phyloP scores from a whole-genome alignment of 768 basidiomycete species.

The Mycena floridula region DNA sequence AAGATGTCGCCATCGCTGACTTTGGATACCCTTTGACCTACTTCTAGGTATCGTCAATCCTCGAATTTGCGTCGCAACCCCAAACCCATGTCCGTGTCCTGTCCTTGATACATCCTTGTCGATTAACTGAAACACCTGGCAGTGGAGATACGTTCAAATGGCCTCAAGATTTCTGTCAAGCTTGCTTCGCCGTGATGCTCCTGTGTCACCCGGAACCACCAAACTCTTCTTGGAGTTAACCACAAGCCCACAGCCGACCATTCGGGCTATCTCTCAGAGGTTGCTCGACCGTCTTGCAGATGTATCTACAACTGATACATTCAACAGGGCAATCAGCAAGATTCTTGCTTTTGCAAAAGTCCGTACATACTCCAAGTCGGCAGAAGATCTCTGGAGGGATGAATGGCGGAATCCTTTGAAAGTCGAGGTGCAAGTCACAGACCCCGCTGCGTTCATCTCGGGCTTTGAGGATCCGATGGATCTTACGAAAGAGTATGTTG shows the following conservation, averaged over 20 bases:
- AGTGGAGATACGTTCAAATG: slow-evolving; percentile 84
- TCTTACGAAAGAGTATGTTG: slow-evolving; percentile 26
- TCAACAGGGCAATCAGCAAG: slow-evolving; percentile 56
- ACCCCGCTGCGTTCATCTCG: slow-evolving; percentile 44
- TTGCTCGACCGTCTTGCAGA: slow-evolving; percentile 21
- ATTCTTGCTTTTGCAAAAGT: slow-evolving; percentile 67
- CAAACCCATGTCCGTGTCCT: slow-evolving; percentile 61
- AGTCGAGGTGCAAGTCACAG: slow-evolving; percentile 35
- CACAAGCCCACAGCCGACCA: slow-evolving; percentile 66
- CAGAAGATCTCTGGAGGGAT: slow-evolving; percentile 66
- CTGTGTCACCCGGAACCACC: slow-evolving; percentile 45
- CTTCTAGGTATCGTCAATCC: slow-evolving; percentile 49
- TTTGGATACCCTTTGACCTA: slow-evolving; percentile 3
- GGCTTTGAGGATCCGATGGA: slow-evolving; percentile 36
- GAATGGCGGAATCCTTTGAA: slow-evolving; percentile 64
- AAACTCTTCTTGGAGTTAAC: slow-evolving; percentile 61
- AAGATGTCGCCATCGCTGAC: slow-evolving; percentile 9
- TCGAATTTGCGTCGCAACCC: slow-evolving; percentile 53
- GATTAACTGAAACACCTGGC: slow-evolving; percentile 9
- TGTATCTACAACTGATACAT: slow-evolving; percentile 1
- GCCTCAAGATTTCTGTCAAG: slow-evolving; percentile 55
- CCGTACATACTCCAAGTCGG: slow-evolving; percentile 59
- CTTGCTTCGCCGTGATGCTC: slow-evolving; percentile 58
- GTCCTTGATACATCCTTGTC: slow-evolving; percentile 4
- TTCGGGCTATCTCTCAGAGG: slow-evolving; percentile 62